Evolutionary conservation across 1,139 yeast species (phyloP).

Genomic region (Kurtzmaniella quercitrusa): DNA sequence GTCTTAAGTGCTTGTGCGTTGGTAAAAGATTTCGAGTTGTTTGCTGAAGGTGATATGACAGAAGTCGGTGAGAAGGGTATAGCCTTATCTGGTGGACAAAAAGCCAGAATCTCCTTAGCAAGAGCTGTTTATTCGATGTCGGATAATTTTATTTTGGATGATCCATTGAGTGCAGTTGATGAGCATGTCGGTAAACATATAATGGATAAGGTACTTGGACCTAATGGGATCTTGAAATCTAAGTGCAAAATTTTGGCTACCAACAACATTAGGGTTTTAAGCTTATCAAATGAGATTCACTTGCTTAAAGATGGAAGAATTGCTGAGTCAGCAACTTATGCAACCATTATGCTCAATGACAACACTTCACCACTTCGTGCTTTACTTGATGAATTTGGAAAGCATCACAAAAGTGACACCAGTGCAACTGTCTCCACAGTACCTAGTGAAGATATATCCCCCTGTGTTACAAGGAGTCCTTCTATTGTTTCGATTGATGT

Average conservation of each 20-base stretch:
- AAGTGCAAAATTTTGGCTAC: slow-evolving; percentile 24
- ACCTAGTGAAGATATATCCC: not conserved
- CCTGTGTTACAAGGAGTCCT: slow-evolving; percentile 2
- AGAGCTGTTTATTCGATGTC: slow-evolving; percentile 87
- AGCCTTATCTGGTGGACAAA: slow-evolving; percentile 85
- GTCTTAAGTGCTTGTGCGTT: slow-evolving; percentile 79
- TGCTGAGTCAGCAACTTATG: slow-evolving; percentile 13
- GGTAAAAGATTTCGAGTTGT: slow-evolving; percentile 56
- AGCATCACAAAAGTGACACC: slow-evolving; percentile 6
- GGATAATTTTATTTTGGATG: slow-evolving; percentile 76
- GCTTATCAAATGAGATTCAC: slow-evolving; percentile 16
- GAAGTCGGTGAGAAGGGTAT: slow-evolving; percentile 89
- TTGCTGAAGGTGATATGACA: slow-evolving; percentile 76
- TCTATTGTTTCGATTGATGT: slow-evolving; percentile 1
- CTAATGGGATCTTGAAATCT: slow-evolving; percentile 15
- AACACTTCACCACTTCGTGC: slow-evolving; percentile 12
- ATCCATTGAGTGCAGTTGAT: slow-evolving; percentile 84
- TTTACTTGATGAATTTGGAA: slow-evolving; percentile 22
- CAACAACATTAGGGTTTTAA: slow-evolving; percentile 20
- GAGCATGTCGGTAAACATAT: slow-evolving; percentile 78
- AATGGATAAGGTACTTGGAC: slow-evolving; percentile 6
- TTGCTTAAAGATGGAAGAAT: slow-evolving; percentile 18
- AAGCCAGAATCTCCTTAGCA: slow-evolving; percentile 78
- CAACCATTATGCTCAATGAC: not conserved
- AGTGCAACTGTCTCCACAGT: not conserved